Evolutionary conservation across 768 basidiomycete genomes (phyloP).

Genomic region (Collybia sp.): DNA sequence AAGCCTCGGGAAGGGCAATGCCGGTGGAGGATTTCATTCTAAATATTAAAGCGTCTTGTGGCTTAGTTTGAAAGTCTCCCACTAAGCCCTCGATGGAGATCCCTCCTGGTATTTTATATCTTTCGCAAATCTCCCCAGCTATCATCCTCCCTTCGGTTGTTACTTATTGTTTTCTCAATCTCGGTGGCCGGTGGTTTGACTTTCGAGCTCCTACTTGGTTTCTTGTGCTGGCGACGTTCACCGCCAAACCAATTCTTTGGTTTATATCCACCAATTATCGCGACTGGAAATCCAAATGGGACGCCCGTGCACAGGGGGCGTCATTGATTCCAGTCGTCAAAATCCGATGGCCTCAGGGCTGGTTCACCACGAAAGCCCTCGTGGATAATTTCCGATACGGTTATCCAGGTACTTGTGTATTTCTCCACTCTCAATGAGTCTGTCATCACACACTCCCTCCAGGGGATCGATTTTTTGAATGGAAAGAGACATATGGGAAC

Average conservation of each 20-base stretch:
- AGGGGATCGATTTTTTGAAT: constrained; percentile 24
- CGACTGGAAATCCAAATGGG: neutral
- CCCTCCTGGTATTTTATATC: neutral
- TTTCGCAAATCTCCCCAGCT: neutral
- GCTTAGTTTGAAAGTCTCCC: too few relatives aligned
- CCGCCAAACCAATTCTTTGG: neutral
- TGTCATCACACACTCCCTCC: neutral
- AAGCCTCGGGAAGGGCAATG: too few relatives aligned
- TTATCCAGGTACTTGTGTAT: neutral
- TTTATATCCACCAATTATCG: neutral
- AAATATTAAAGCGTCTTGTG: too few relatives aligned
- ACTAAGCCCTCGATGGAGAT: neutral
- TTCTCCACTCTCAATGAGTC: neutral
- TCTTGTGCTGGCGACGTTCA: neutral
- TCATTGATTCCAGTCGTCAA: neutral
- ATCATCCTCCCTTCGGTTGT: neutral
- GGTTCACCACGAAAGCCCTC: neutral
- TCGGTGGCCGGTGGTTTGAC: neutral
- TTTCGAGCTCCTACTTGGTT: neutral
- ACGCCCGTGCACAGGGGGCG: neutral
- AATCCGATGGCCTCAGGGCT: neutral
- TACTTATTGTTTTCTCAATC: neutral
- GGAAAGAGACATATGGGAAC: constrained; percentile 17
- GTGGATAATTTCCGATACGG: neutral
- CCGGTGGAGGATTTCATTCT: too few relatives aligned